Evolutionary conservation across 1,139 yeast genomes (phyloP).

Genomic region (Candida neerlandica): DNA sequence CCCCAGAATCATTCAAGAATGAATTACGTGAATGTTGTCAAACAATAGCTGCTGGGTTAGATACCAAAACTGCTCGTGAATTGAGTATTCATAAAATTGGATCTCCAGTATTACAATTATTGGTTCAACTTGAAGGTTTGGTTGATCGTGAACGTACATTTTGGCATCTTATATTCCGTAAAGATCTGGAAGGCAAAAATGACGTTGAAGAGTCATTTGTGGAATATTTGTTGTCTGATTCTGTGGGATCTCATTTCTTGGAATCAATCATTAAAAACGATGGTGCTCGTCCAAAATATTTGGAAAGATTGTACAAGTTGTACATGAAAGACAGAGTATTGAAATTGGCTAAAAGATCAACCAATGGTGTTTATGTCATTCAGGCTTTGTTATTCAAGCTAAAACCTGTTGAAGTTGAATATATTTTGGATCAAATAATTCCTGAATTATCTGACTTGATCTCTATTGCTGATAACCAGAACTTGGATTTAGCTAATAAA

Average conservation of each 20-base stretch:
- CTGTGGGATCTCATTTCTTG: slow-evolving; percentile 90
- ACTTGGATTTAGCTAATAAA: slow-evolving; percentile 69
- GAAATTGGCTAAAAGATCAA: slow-evolving; percentile 75
- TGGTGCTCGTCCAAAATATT: slow-evolving; percentile 65
- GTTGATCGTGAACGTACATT: slow-evolving; percentile 69
- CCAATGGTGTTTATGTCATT: slow-evolving; percentile 81
- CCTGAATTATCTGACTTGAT: slow-evolving; percentile 67
- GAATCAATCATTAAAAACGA: slow-evolving; percentile 66
- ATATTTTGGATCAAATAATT: slow-evolving; percentile 67
- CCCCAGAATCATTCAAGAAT: slow-evolving; percentile 71
- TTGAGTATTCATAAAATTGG: slow-evolving; percentile 78
- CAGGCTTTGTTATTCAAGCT: slow-evolving; percentile 67
- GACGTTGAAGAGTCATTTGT: slow-evolving; percentile 77
- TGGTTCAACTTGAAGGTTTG: slow-evolving; percentile 81
- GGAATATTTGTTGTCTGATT: slow-evolving; percentile 80
- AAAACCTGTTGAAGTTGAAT: slow-evolving; percentile 59
- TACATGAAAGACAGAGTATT: slow-evolving; percentile 76
- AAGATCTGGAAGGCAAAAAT: slow-evolving; percentile 51
- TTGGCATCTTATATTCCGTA: slow-evolving; percentile 58
- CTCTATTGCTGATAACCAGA: slow-evolving; percentile 52
- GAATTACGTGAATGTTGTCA: slow-evolving; percentile 53
- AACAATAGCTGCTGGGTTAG: slow-evolving; percentile 41
- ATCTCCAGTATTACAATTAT: slow-evolving; percentile 83
- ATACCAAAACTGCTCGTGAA: slow-evolving; percentile 59
- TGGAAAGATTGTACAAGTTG: slow-evolving; percentile 66